These are phyloP conservation scores for Tylopilus sp. DNA, from an alignment of 1,284 basidiomycete genomes.

Conservation along the genomic window DNA sequence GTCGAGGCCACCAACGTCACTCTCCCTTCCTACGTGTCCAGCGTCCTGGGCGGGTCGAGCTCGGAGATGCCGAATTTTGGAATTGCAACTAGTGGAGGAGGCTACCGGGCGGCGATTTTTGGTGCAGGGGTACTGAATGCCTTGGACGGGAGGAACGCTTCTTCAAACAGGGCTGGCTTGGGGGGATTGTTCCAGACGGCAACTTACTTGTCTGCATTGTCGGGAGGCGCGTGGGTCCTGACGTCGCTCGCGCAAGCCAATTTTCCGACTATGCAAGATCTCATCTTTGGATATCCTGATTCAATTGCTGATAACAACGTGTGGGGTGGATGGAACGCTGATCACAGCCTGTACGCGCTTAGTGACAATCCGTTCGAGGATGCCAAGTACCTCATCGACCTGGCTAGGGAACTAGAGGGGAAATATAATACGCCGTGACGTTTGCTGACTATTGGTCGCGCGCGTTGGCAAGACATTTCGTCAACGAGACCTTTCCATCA, in stretches of 20 bases:
- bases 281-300: slow-evolving; percentile 34
- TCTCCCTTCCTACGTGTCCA: slow-evolving; percentile 36
- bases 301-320: slow-evolving; percentile 11
- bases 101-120: slow-evolving; percentile 46
- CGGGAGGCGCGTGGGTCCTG: slow-evolving; percentile 41
- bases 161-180: slow-evolving; percentile 38
- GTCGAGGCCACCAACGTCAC: slow-evolving; percentile 29
- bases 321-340: slow-evolving; percentile 38
- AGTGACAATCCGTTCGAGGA: slow-evolving; percentile 15
- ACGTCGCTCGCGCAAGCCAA: slow-evolving; percentile 39
- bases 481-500: slow-evolving; percentile 35
- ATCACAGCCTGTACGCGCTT: slow-evolving; percentile 25
- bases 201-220: slow-evolving; percentile 42
- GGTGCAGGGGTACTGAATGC: slow-evolving; percentile 47
- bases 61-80: slow-evolving; percentile 36
- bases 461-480: slow-evolving; percentile 38
- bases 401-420: slow-evolving; percentile 32
- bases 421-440: slow-evolving; percentile 35
- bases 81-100: slow-evolving; percentile 45
- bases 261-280: slow-evolving; percentile 38
- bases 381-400: slow-evolving; percentile 17
- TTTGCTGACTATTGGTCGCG: slow-evolving; percentile 36
- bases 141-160: slow-evolving; percentile 46
- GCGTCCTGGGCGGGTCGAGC: slow-evolving; percentile 29
- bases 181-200: slow-evolving; percentile 49